These are phyloP conservation scores for Usnea hakonensis DNA, from an alignment of 495 filamentous ascomycete genomes.

Conservation along the genomic window DNA sequence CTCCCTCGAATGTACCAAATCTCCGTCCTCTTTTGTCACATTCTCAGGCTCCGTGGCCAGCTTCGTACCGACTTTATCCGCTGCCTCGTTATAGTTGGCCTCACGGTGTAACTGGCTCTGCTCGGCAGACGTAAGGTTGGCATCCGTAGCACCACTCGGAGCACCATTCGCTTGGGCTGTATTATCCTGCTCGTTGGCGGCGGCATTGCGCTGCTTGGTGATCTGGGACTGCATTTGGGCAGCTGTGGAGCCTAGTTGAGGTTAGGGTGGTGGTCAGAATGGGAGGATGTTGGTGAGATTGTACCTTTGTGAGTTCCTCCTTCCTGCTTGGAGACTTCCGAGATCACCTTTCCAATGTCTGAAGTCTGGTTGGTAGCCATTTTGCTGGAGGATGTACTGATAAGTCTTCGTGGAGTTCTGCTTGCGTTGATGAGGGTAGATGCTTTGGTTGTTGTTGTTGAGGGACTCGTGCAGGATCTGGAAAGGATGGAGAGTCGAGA, in stretches of 20 bases:
- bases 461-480: neutral
- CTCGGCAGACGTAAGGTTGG: slow-evolving; percentile 4
- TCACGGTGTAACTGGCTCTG: slow-evolving; percentile 28
- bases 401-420: neutral
- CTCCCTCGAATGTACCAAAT: slow-evolving; percentile 28
- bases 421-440: neutral
- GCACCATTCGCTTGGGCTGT: neutral
- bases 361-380: slow-evolving; percentile 11
- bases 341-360: slow-evolving; percentile 24
- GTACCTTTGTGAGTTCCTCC: slow-evolving; percentile 28
- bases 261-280: neutral
- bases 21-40: slow-evolving; percentile 29
- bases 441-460: neutral
- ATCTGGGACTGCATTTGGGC: slow-evolving; percentile 32
- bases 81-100: slow-evolving; percentile 25
- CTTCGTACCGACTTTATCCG: slow-evolving; percentile 23
- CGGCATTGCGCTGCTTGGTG: slow-evolving; percentile 22
- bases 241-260: slow-evolving; percentile 23
- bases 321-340: slow-evolving; percentile 28
- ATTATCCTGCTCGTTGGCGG: slow-evolving; percentile 15
- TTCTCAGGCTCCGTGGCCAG: slow-evolving; percentile 24
- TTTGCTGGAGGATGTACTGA: neutral
- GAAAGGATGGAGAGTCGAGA: neutral
- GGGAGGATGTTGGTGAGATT: neutral
- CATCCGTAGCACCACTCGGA: neutral